phyloP scores from a whole-genome alignment of 164 flowering plant species.

The Umbellularia californica region DNA sequence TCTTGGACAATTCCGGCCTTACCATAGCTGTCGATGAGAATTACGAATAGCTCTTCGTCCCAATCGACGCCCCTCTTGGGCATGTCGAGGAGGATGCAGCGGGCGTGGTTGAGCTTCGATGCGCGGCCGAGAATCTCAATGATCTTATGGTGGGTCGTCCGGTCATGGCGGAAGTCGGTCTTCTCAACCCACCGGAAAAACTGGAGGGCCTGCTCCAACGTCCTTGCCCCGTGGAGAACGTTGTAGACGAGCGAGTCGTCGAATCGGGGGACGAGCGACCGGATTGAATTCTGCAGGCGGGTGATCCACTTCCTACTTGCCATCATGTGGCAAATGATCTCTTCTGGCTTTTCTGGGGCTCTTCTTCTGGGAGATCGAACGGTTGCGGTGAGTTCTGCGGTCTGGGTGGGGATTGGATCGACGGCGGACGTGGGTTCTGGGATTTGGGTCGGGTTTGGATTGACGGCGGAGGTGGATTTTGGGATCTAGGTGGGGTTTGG shows the following conservation, averaged over 20 bases:
- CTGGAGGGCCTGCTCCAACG: slow-evolving; percentile 73
- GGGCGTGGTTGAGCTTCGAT: slow-evolving; percentile 80
- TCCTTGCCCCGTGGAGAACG: slow-evolving; percentile 55
- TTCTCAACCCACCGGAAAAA: slow-evolving; percentile 92
- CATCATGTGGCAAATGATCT: slow-evolving; percentile 77
- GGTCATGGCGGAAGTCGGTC: slow-evolving; percentile 61
- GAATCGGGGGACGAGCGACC: slow-evolving; percentile 59
- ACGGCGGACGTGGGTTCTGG: neutral
- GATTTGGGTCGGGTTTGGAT: neutral
- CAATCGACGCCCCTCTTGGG: slow-evolving; percentile 70
- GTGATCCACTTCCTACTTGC: slow-evolving; percentile 81
- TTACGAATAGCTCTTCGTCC: slow-evolving; percentile 83
- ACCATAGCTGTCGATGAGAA: slow-evolving; percentile 75
- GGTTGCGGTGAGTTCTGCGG: slow-evolving; percentile 4
- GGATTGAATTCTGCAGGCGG: slow-evolving; percentile 79
- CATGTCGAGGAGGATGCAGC: slow-evolving; percentile 84
- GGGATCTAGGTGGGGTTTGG: neutral
- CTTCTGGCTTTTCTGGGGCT: slow-evolving; percentile 59
- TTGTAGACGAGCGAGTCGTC: slow-evolving; percentile 65
- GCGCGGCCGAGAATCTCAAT: slow-evolving; percentile 63
- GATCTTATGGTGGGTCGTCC: slow-evolving; percentile 55
- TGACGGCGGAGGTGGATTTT: neutral
- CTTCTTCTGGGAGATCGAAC: slow-evolving; percentile 30
- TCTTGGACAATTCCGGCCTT: slow-evolving; percentile 92
- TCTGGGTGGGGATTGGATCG: slow-evolving; percentile 4